These are phyloP conservation scores for Pittosporum tobira DNA, from an alignment of 129 eudicot species.

Conservation along the genomic window DNA sequence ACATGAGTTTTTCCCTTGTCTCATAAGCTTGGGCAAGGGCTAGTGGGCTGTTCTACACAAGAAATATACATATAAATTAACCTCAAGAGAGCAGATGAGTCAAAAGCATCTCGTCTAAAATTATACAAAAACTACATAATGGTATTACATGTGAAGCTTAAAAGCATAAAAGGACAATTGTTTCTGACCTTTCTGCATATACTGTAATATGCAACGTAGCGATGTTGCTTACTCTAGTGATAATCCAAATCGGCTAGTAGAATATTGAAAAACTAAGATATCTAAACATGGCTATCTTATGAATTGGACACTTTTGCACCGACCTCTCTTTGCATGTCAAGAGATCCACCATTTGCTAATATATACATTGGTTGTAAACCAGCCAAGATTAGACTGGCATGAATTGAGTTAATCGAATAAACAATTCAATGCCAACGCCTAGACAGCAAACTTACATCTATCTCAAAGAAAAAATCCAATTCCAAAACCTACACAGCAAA, in stretches of 20 bases:
- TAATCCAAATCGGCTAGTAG: no score
- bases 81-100: constrained; percentile 3
- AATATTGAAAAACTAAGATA: no score
- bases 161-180: background rate
- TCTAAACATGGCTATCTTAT: no score
- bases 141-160: background rate
- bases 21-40: constrained; percentile 97
- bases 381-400: background rate
- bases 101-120: background rate
- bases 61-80: constrained; percentile 12
- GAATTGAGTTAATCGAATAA: background rate
- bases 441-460: no score
- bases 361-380: no score
- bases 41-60: constrained; percentile 74
- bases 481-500: no score
- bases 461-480: no score
- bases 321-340: no score
- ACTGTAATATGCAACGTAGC: no score
- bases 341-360: no score
- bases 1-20: constrained; percentile 70
- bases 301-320: no score
- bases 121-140: background rate
- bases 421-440: background rate
- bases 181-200: background rate
- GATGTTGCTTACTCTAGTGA: no score